Base-by-base conservation (phyloP, 306 rosid species). In the Astragalus glycyphyllos region DNA sequence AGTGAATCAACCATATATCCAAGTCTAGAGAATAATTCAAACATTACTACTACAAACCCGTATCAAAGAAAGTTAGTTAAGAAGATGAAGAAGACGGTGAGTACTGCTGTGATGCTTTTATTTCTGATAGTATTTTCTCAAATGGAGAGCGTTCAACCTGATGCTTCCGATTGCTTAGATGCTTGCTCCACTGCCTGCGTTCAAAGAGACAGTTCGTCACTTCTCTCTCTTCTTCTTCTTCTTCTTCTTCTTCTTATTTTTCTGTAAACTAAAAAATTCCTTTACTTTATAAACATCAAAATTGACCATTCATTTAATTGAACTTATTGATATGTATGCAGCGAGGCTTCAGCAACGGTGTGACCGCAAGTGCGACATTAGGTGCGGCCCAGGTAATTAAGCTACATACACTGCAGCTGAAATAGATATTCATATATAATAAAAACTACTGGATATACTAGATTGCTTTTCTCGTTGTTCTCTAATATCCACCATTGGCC, bases 131-230 rank as follows among this genome's bases (percentile, higher is more conserved):
- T 86, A 7, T 59, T 26, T 47, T 77, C 81, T 2, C 76, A 68
- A 8, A 74, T 68, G 68, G 78, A 75, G 7, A 57, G n/a, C 15
- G 86, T 66, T 50, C 9, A 13, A n/a, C 29, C 85, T 0, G 10
- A 26, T 23, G 78, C 81, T 14, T 0, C 40, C 0, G 85, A 75
- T 71, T 89, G 92, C 84, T 1, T 26, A 0, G 96, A 86, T 32
- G 75, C 13, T 62, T 89, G 96, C 75, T 5, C 60, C 41, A 89
- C 92, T 15, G 87, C 8, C 55, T 89, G 96, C n/a, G 90, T 83
- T 68, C 63, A 75, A 29, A 56, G 55, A 4, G 68, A 86, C 58
- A 0, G 96, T 86, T 8, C 14, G 79, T 69, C 0, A n/a, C 38
- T 46, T 11, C 45, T 15, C 4, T 11, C 0, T 6, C 45, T 29